Evolutionary conservation across 805 yeast species (phyloP), one percentile per base, ranked within the genome.

Genomic region (Saccharomycopsis vini): DNA sequence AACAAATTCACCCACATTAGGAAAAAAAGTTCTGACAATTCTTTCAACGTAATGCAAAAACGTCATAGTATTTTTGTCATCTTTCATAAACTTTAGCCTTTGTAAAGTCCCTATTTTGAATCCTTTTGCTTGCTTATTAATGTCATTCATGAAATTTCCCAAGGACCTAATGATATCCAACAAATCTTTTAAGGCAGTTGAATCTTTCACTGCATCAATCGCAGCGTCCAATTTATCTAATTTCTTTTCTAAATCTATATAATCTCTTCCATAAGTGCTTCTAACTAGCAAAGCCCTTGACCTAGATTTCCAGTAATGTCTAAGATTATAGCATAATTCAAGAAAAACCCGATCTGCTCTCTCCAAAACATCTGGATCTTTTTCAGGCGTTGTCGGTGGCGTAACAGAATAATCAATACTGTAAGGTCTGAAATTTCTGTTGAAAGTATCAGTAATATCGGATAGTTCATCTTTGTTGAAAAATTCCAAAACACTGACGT

Each of bases 141-240:
- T 61, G 54, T 80, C 87, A 57, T 83, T 83, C 92, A 83, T 83
- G 53, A 74, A 81, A 54, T 83, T 83, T 49, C 92, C 94, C 45
- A 83, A 75, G 12, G 79, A 77, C 51, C 80, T 73, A 48, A 83
- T 79, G 35, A 83, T 73, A 49, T 73, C 77, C 47, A 83, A 70
- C 2, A 82, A 72, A 42, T 69, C 68, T 50, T 75, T 69, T 54
- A 83, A 68, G 31, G 75, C 69, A 15, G 65, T 54, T 0, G 87
- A 80, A 12, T 66, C 62, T 42, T 64, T 67, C 20, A 83, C 64
- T 23, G 71, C 66, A 24, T 68, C 73, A 19, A 79, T 69, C 0
- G 83, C 81, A 39, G 68, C 72, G 53, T 81, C 88, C 33, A 82
- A 63, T 10, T 69, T 58, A 45, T 73, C 68, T 52, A 83, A 60